phyloP scores from a whole-genome alignment of 2,329 filamentous ascomycete genomes.

The Dendrostoma leiphaemia region DNA sequence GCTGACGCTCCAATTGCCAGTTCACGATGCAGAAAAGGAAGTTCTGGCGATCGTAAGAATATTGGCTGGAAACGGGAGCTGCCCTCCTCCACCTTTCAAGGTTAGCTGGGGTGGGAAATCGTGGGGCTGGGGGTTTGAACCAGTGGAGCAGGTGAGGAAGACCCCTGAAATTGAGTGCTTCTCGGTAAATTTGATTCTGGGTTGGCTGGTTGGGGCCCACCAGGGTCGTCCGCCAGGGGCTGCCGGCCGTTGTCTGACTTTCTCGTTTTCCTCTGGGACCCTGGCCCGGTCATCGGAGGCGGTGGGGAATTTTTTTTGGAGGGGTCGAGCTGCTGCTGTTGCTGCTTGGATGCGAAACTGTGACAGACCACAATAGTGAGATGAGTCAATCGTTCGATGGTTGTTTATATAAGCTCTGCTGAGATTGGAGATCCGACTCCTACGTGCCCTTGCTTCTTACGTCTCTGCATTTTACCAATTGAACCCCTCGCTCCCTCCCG shows the following conservation, averaged over 20 bases:
- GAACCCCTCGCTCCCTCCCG: neutral
- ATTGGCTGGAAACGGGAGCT: conserved; percentile 5
- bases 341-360: too few species aligned
- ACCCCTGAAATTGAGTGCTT: conserved; percentile 10
- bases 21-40: conserved; percentile 8
- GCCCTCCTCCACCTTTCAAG: neutral
- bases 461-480: neutral
- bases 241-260: neutral
- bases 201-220: neutral
- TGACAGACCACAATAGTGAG: too few species aligned
- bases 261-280: neutral
- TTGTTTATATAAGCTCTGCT: neutral
- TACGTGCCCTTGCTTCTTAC: neutral
- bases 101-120: conserved; percentile 13
- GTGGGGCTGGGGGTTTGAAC: conserved; percentile 17
- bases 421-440: neutral
- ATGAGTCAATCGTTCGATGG: conserved; percentile 8
- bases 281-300: conserved; percentile 4
- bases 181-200: conserved; percentile 1
- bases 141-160: neutral
- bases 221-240: neutral
- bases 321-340: too few species aligned
- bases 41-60: conserved; percentile 3
- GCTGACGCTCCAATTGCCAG: conserved; percentile 6
- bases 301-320: conserved; percentile 6